Base-by-base conservation (phyloP, 352 stramenopile genomes). In the Pythium aristosporum region DNA sequence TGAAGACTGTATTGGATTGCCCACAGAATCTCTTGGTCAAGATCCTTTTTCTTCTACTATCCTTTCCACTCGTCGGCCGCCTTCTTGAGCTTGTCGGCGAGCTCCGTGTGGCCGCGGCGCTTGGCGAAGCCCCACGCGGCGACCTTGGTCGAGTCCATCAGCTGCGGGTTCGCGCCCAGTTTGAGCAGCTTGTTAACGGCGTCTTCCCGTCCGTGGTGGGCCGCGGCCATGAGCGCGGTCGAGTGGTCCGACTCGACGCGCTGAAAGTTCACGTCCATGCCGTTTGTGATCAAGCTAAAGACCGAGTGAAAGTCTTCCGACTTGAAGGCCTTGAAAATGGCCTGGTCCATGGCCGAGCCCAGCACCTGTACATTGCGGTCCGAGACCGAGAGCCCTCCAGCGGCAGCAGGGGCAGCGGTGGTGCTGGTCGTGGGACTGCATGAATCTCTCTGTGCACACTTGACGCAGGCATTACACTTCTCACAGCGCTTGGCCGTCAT, bases 251-350 rank as follows among this genome's bases (percentile, higher is more conserved):
- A 91, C 73, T 93, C 85, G 51, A 89, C 67, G 49, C 85, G 79
- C 73, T 91, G 82, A 57, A 93, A 93, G 67, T 93, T 91, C n/a
- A 93, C 79, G 60, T 93, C 81, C 82, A 89, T 90, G 63, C 82
- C 85, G 54, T 93, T 93, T 46, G 82, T 68, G 49, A 91, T 73
- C n/a, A 93, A 65, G 66, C 79, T 89, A 57, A 93, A 93, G 16
- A 89, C 79, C 15, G 80, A 79, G 68, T 93, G 71, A 66, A 93
- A 93, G 65, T 93, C 85, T 61, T 93, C 79, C 25, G 77, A 68
- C 20, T 77, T 76, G 63, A 93, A 93, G 3, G 85, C 85, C 70
- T 85, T 84, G 68, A 85, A 93, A 59, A 93, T 89, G 36, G 76
- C 85, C 25, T 87, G 75, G 72, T 93, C 85, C 85, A 93, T 93